Base-by-base conservation (phyloP, 2,329 filamentous ascomycete species). In the Cladosporium sp. region DNA sequence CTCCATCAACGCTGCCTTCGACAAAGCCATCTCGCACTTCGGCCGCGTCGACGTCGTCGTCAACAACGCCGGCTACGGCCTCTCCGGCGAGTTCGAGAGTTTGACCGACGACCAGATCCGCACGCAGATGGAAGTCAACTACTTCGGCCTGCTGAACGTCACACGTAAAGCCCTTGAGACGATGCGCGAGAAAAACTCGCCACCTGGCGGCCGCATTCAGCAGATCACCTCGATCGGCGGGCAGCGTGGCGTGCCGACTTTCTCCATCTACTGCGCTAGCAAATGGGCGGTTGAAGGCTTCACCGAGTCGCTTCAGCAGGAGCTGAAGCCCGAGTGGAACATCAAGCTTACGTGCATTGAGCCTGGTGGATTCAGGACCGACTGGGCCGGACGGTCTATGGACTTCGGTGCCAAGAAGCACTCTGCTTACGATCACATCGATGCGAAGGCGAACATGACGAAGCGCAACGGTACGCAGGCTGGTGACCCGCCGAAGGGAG, bases 51-150 rank as follows among this genome's bases (percentile, higher is more conserved):
- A 87, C 66, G 79, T 85, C 1, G 79, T 86, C 5, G 77, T 84
- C 60, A 86, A 86, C 72, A 86, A 86, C 51, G 83, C 83, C 3
- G 84, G 83, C 2, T 85, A 84, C 60, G 80, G 81, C n/a, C 71
- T 83, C 1, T 66, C 71, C 5, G 81, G 79, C 12, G 76, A 79
- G 1, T 78, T 85, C 50, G 84, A 87, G 64, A 78, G 80, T 6
- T 68, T 81, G 2, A 72, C 73, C 1, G 75, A 83, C 1, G 66
- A 74, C 2, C 75, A 83, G 30, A 78, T 82, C 42, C 74, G 78
- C 1, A 75, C 69, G 2, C 43, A 47, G 64, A 78, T 86, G 69
- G 81, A 87, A 51, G 77, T 82, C 60, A 86, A 87, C 65, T 81
- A 85, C 66, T 84, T 82, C 58, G 84, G 84, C 3, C 69, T 84